Evolutionary conservation across 225 moss, liverwort and hornwort species (phyloP), one percentile per base, ranked within the genome.

Genomic region (Climacium dendroides): DNA sequence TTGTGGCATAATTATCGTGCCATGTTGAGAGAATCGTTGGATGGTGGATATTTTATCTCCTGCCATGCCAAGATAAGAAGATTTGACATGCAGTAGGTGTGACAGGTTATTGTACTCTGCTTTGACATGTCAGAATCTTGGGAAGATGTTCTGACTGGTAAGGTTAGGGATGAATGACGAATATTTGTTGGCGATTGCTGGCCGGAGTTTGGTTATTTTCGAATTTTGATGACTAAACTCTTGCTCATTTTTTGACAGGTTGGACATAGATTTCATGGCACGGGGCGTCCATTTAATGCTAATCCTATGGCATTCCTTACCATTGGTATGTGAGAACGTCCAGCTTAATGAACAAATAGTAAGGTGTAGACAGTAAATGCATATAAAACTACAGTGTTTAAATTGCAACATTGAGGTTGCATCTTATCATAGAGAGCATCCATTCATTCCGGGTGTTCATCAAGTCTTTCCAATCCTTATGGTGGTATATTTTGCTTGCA

Each of bases 201-300:
- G 28, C 19, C 55, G 24, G 29, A 69, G 26, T 85, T 55, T 83
- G 29, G 41, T 76, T 72, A 45, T 80, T 60, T 78, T 62, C 43
- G 85, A 66, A 54, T 72, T 79, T 28, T 74, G 35, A 64, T 82
- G 70, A 34, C 37, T 84, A 25, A 70, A 48, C 35, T 63, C 23
- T n/a, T 88, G 25, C 35, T 80, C 37, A 45, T 83, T n/a, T 52
- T 69, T 71, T 84, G 50, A 32, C 91, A 89, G 90, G 87, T 59
- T 89, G 88, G 91, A 41, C 92, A 94, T 84, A 94, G 95, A 73
- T 93, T 95, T 77, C 94, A 95, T 91, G 92, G 91, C 79, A 84
- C 88, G 28, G 95, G 89, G 67, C 95, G 95, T 53, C 80, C 91
- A 16, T 30, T 87, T 47, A 95, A 91, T 91, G 93, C 93, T 57